phyloP scores from a whole-genome alignment of 169 alveolate species.

The Eimeria necatrix region DNA sequence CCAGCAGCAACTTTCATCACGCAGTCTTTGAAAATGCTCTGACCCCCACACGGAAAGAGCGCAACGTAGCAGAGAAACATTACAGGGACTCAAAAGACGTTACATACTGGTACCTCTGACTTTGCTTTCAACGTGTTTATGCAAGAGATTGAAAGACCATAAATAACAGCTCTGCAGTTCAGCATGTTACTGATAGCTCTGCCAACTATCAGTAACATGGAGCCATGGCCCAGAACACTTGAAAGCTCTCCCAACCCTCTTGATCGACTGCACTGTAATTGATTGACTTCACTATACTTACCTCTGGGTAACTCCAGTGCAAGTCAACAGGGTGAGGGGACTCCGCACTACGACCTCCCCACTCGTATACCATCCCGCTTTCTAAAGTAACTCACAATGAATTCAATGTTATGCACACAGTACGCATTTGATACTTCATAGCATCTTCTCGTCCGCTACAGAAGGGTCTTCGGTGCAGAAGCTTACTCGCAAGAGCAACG shows the following conservation, averaged over 20 bases:
- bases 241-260: not conserved
- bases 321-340: conserved; percentile 33
- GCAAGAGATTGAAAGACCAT: not conserved
- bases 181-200: too few species aligned
- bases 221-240: not conserved
- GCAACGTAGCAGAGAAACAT: too few species aligned
- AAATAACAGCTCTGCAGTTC: too few species aligned
- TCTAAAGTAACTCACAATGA: not conserved
- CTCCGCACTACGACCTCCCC: conserved; percentile 59
- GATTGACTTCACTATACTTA: not conserved
- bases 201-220: too few species aligned
- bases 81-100: not conserved
- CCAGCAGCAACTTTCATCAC: conserved; percentile 49
- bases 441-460: too few species aligned
- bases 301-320: conserved; percentile 59
- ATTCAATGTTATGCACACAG: too few species aligned
- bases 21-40: conserved; percentile 36
- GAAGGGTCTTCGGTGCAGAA: too few species aligned
- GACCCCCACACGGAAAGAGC: not conserved
- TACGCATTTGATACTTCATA: too few species aligned
- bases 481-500: conserved; percentile 61
- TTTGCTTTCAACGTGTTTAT: not conserved
- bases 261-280: not conserved
- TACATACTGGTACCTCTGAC: not conserved
- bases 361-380: conserved; percentile 61